Base-by-base conservation (phyloP, 2,329 filamentous ascomycete species). In the Stromatinia cepivora region DNA sequence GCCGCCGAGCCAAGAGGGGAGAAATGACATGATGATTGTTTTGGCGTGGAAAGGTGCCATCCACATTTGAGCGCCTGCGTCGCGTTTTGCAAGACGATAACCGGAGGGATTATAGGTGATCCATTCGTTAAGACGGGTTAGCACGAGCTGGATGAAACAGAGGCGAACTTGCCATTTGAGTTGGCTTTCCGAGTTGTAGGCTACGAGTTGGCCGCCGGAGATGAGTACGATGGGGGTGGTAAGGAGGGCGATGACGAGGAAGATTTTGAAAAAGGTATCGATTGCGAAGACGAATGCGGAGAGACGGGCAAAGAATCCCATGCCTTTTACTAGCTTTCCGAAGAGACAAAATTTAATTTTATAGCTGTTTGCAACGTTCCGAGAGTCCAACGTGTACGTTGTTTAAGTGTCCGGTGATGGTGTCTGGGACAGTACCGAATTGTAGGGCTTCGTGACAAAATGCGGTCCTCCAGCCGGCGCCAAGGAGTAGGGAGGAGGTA, bases 31-130 rank as follows among this genome's bases (percentile, higher is more conserved):
- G 65, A 88, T 78, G 67, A 88, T 83, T 73, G 84, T 85, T 15
- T 87, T 80, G 0, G 85, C 84, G 70, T 87, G 85, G 77, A 87
- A 89, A 0, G 86, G 86, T 9, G 86, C 82, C 86, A 88, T 88
- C 86, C 87, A 89, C 39, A 88, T 80, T 77, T 87, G 84, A 71
- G 85, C 84, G 5, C 85, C 81, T 2, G 82, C 82, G 52, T 85
- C 85, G 67, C 86, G 82, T 76, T 87, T 85, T 5, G 85, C 86
- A 15, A 85, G 85, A 75, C 86, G 83, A 74, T 88, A 88, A 28
- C 87, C 86, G 1, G 85, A 82, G 0, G 86, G 86, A 17, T 87
- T 81, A 76, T 84, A 88, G n/a, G 86, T 81, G n/a, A 84, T 80
- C 70, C 85, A 83, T 75, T 88, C 86, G 76, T 82, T 85, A 0